Base-by-base conservation (phyloP, 352 stramenopile genomes). In the Pythium aphanidermatum region DNA sequence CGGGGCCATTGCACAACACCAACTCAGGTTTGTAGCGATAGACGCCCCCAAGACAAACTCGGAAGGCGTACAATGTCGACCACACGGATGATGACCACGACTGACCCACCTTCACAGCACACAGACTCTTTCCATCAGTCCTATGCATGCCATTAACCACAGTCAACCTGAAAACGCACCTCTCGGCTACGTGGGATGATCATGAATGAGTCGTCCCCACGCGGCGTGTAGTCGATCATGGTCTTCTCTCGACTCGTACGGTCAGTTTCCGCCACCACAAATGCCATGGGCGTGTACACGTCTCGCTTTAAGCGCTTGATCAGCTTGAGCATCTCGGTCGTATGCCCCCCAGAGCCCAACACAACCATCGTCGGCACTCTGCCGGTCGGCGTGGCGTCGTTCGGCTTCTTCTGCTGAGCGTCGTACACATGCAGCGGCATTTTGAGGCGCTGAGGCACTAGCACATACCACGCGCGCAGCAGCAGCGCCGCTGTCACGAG, bases 241-340 rank as follows among this genome's bases (percentile, higher is more conserved):
- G 79, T 87, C 63, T 86, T 93, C 17, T 74, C 70, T 36, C 70
- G 45, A 36, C 84, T 97, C 4, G 93, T 98, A 26, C 83, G 86
- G 70, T 98, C 93, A 8, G 89, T 96, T 39, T 77, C 65, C 0
- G 92, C 93, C 12, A 97, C 65, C 0, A 97, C 78, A 52, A 96
- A 97, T 1, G 83, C 68, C 20, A 97, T 70, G 0, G 87, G 86
- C 26, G 68, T 63, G 58, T 98, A 98, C 6, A 77, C 27, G 1
- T 83, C 60, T 13, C 68, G 57, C 60, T 92, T 67, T 11, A 97
- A 48, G 14, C 71, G 58, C 64, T 90, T 84, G 38, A 97, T 83
- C 49, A 98, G 74, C 60, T 91, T 89, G 16, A 98, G 69, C 80
- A 98, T 95, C 82, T 98, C 93, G 21, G 92, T 97, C 23, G 92